Base-by-base conservation (phyloP, 2,329 filamentous ascomycete species). In the Amauroascus verrucosus region DNA sequence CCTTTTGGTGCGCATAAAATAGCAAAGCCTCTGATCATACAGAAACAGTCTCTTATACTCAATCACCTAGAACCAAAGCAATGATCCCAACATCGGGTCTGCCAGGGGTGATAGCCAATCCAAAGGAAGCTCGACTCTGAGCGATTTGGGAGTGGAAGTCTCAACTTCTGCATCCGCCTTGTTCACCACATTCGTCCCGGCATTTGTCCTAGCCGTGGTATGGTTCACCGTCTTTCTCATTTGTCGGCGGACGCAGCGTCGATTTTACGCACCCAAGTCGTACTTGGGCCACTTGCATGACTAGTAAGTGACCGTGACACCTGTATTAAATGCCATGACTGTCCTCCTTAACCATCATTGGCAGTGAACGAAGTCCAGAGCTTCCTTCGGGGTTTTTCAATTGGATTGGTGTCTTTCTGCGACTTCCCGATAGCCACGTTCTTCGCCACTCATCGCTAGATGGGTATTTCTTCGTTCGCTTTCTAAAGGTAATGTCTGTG, bases 361-460 rank as follows among this genome's bases (percentile, higher is more conserved):
- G 44, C 14, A 72, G 69, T 62, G 70, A 77, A 56, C 70, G 70
- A 58, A 77, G 71, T 46, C 77, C 77, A 18, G 66, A 74, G 30
- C 59, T 73, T 7, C 71, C 71, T 1, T 64, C 64, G 1, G 73
- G 76, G 40, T 67, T 77, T 54, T 64, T 80, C 47, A 76, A 77
- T 58, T 82, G 79, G 78, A 71, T 81, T 49, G 60, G 70, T 2
- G 63, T 75, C 0, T 79, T 80, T 61, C 69, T 74, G 51, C 71
- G 72, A 41, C 74, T 82, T 8, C 74, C 78, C 5, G 90, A 97
- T 66, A 81, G 82, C 20, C 86, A 87, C 64, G 81, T 90, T n/a
- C 81, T 97, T 6, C 86, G 93, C 62, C 87, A 94, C 71, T 87
- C 89, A 60, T 94, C 89, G 1, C 79, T 97, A 50, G 91, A 97